phyloP scores from a whole-genome alignment of 352 stramenopile species.

The Pythium pyrilobum region DNA sequence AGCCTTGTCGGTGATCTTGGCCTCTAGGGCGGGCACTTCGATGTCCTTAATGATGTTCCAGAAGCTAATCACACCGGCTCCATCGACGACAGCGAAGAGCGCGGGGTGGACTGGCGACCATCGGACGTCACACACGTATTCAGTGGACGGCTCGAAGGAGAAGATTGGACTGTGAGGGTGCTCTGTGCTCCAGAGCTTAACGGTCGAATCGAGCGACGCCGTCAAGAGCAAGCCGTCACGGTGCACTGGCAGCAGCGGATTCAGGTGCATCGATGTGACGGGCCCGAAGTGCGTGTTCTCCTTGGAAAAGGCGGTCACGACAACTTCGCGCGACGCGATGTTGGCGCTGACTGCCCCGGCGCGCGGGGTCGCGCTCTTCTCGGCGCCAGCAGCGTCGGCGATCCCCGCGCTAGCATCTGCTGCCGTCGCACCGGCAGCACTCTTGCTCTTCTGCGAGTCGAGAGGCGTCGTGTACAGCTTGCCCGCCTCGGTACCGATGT shows the following conservation, averaged over 20 bases:
- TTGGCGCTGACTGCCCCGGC: not conserved
- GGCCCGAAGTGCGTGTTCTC: constrained; percentile 75
- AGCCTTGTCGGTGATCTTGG: constrained; percentile 64
- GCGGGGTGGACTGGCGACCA: constrained; percentile 78
- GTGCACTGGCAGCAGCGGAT: constrained; percentile 62
- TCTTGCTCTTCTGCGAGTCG: constrained; percentile 70
- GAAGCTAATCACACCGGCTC: constrained; percentile 59
- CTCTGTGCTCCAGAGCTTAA: constrained; percentile 85
- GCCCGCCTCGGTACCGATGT: constrained; percentile 78
- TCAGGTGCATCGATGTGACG: constrained; percentile 83
- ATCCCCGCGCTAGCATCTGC: constrained; percentile 14
- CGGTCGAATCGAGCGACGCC: constrained; percentile 80
- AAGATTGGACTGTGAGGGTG: constrained; percentile 61
- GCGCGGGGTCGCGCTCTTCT: constrained; percentile 33
- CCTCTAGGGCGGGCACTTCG: constrained; percentile 63
- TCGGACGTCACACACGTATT: constrained; percentile 86
- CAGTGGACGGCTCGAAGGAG: constrained; percentile 82
- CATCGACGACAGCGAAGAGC: constrained; percentile 81
- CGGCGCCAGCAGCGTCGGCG: constrained; percentile 2
- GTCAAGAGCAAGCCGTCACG: constrained; percentile 78
- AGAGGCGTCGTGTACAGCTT: constrained; percentile 76
- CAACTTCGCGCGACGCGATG: constrained; percentile 45
- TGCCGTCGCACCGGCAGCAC: not conserved
- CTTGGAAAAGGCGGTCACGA: constrained; percentile 62
- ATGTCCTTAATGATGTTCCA: constrained; percentile 86